phyloP scores from a whole-genome alignment of 352 stramenopile genomes.

The Globisporangium middletonii region DNA sequence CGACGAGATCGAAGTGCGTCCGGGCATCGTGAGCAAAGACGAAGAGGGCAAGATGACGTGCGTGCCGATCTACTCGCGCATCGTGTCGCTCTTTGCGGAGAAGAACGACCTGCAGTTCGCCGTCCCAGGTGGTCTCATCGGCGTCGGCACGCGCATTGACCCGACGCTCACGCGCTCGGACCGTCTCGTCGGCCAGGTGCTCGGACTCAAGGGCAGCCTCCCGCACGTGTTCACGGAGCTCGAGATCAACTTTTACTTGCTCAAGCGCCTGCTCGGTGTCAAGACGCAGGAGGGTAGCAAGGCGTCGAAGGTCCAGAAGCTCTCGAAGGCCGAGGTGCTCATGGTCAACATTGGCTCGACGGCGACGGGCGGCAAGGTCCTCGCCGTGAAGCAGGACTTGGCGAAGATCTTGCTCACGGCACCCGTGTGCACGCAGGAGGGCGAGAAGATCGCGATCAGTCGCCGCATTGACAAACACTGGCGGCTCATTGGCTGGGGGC shows the following conservation, averaged over 20 bases:
- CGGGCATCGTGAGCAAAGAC: constrained; percentile 99
- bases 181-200: constrained; percentile 98
- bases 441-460: constrained; percentile 99
- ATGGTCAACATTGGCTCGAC: constrained; percentile 99
- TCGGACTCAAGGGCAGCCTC: constrained; percentile 96
- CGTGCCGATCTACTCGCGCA: constrained; percentile 91
- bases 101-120: constrained; percentile 99
- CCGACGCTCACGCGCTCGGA: constrained; percentile 98
- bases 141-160: constrained; percentile 99
- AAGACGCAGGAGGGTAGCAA: constrained; percentile 99
- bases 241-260: constrained; percentile 99
- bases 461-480: constrained; percentile 99
- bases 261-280: constrained; percentile 98
- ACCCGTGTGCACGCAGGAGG: constrained; percentile 99
- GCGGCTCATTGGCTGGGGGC: constrained; percentile 99
- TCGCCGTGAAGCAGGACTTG: constrained; percentile 96
- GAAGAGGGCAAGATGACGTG: constrained; percentile 94
- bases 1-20: constrained; percentile 99
- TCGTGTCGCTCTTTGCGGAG: constrained; percentile 98
- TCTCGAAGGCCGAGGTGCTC: constrained; percentile 98
- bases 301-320: constrained; percentile 98
- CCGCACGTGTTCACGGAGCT: constrained; percentile 99
- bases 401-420: constrained; percentile 99
- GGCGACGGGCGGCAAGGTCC: constrained; percentile 94
- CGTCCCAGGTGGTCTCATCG: constrained; percentile 98